Evolutionary conservation across 2,329 filamentous ascomycete genomes (phyloP), one percentile per base, ranked within the genome.

Genomic region (Rhinocladiella mackenziei): DNA sequence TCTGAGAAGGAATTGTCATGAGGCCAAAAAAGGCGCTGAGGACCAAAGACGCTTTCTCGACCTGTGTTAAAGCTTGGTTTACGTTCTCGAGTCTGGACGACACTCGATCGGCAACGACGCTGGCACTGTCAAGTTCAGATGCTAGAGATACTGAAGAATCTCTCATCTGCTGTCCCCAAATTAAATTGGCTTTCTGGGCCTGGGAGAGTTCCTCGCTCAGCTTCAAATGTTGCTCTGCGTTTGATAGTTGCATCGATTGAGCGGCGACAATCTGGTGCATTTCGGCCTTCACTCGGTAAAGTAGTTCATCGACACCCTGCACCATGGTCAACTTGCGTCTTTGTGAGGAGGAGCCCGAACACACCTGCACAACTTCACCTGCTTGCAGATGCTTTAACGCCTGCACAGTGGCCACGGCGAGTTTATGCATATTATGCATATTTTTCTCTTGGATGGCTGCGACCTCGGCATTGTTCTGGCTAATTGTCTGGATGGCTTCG

Each of bases 1-100:
- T 25, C 13, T 36, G 50, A 20, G 18, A 30, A 3, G 50, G 50
- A n/a, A 53, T 39, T 8, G 50, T 32, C 15, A 53, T 17, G 11
- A 48, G 9, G 10, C 43, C 39, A 33, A 47, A 48, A n/a, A 53
- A 23, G 3, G 46, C 25, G 36, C 26, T 44, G 15, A 53, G 40
- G 13, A 41, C 14, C 11, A 43, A 36, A 13, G 50, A 50, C 15
- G 40, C 50, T 28, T 39, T 45, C 35, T 53, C 50, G 10, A 53
- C 39, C 3, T 23, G 39, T 3, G 19, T 42, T 22, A 53, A 43
- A 7, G 46, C 46, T 28, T 49, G 39, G 14, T 53, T 50, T 35
- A 53, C 50, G 23, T 39, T 42, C 28, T 53, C 45, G 17, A 53
- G 34, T 13, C 34, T 46, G n/a, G 11, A 32, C 17, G 43, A 46